Evolutionary conservation across 306 rosid genomes (phyloP).

Genomic region (Begonia masoniana): DNA sequence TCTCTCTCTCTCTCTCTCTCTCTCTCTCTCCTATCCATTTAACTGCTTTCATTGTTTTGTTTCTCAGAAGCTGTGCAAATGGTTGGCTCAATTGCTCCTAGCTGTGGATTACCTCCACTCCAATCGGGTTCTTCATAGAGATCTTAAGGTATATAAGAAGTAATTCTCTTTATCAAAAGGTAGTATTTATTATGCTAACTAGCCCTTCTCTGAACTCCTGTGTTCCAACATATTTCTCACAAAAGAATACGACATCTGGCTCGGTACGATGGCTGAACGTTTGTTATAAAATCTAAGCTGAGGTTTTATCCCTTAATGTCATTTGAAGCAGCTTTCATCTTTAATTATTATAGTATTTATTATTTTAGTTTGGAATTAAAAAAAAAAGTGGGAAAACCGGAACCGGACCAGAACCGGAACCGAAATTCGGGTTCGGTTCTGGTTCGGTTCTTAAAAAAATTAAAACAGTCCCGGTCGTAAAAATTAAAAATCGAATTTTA

Average conservation of each 20-base stretch:
- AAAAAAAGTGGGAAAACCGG: too few relatives aligned
- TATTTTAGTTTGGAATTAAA: too few relatives aligned
- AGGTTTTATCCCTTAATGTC: slow-evolving; percentile 10
- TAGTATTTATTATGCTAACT: too few relatives aligned
- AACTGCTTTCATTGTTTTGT: slow-evolving; percentile 1
- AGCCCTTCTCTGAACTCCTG: slow-evolving; percentile 31
- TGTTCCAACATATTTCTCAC: slow-evolving; percentile 90
- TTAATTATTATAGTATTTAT: too few relatives aligned
- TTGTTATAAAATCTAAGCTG: slow-evolving; percentile 11
- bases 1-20: too few relatives aligned
- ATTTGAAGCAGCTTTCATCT: slow-evolving; percentile 14
- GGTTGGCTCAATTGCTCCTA: slow-evolving; percentile 77
- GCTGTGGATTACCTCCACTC: slow-evolving; percentile 91
- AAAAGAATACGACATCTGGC: slow-evolving; percentile 61
- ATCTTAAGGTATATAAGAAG: slow-evolving; percentile 52
- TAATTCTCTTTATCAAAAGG: too few relatives aligned
- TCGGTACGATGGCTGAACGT: slow-evolving; percentile 42
- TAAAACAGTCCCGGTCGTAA: too few relatives aligned
- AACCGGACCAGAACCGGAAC: too few relatives aligned
- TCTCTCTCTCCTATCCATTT: neutral
- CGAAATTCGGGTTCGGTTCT: too few relatives aligned
- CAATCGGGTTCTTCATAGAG: slow-evolving; percentile 83
- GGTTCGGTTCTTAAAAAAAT: too few relatives aligned
- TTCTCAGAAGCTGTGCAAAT: slow-evolving; percentile 76
- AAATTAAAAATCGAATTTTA: too few relatives aligned